These are phyloP conservation scores for Zygosaccharomyces sapae DNA, from an alignment of 1,139 yeast genomes.

Conservation along the genomic window DNA sequence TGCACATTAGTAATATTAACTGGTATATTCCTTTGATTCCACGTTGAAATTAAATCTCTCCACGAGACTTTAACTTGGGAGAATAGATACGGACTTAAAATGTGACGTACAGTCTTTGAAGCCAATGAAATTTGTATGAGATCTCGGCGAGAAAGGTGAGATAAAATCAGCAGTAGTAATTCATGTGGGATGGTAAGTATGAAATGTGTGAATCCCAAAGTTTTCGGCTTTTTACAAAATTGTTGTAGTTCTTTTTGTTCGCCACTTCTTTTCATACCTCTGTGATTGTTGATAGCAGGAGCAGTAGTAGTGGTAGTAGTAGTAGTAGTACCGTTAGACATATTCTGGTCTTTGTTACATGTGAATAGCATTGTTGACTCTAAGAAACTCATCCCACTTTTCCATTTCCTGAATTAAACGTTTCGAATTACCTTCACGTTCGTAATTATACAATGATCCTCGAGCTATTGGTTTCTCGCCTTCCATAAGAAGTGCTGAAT, in stretches of 20 bases:
- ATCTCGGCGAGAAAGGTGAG: constrained; percentile 13
- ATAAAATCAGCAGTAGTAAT: constrained; percentile 12
- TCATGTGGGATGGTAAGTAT: constrained; percentile 18
- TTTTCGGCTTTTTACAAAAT: background rate
- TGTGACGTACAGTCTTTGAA: constrained; percentile 12
- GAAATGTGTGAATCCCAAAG: constrained; percentile 5
- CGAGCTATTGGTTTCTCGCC: constrained; percentile 5
- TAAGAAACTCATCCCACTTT: constrained; percentile 21
- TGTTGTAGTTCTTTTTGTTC: background rate
- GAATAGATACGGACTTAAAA: constrained; percentile 29
- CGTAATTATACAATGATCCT: constrained; percentile 18
- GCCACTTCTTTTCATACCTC: background rate
- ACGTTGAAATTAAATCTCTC: constrained; percentile 16
- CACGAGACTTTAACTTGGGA: constrained; percentile 24
- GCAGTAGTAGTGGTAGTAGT: background rate
- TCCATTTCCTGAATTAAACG: constrained; percentile 21
- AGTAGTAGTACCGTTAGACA: background rate
- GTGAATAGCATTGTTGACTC: constrained; percentile 18
- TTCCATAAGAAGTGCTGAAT: constrained; percentile 14
- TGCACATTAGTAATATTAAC: constrained; percentile 10
- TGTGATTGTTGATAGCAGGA: background rate
- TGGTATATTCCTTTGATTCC: constrained; percentile 9
- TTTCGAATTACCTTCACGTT: constrained; percentile 27
- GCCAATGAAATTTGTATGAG: constrained; percentile 13
- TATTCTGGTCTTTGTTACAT: constrained; percentile 4